Evolutionary conservation across 345 rosid genomes (phyloP).

Genomic region (Firmiana major): DNA sequence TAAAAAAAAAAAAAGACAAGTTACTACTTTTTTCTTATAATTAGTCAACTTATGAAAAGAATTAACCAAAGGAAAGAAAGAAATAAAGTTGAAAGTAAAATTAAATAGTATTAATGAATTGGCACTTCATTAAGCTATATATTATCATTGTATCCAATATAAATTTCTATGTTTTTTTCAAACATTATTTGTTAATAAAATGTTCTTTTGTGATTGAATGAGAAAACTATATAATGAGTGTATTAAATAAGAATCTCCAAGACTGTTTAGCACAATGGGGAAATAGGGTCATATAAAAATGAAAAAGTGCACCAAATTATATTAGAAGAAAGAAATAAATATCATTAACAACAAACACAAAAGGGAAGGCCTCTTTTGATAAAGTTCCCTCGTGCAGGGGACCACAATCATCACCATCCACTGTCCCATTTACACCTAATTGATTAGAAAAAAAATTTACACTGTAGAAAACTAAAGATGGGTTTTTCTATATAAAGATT

Average conservation of each 20-base stretch:
- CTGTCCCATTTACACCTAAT: conserved; percentile 26
- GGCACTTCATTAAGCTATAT: too few species aligned
- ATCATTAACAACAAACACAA: conserved; percentile 17
- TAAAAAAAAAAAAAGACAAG: too few species aligned
- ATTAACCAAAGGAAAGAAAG: neutral
- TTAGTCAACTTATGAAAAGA: neutral
- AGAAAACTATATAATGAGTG: too few species aligned
- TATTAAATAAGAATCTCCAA: too few species aligned
- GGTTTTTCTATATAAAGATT: conserved; percentile 25
- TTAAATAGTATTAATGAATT: neutral
- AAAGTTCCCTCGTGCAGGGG: conserved; percentile 8
- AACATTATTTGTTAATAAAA: too few species aligned
- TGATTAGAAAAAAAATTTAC: conserved; percentile 20
- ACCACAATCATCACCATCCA: conserved; percentile 28
- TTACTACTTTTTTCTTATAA: neutral
- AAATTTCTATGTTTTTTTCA: too few species aligned
- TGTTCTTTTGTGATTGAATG: too few species aligned
- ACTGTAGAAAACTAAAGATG: neutral
- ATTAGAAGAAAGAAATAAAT: neutral
- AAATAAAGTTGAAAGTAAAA: neutral
- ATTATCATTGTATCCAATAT: too few species aligned
- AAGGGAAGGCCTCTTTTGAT: neutral
- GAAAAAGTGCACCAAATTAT: neutral
- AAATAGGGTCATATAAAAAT: neutral
- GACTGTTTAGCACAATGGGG: too few species aligned